Conservation (phyloP, 2,329 filamentous ascomycete genomes). For the Ascochyta fabae region DNA sequence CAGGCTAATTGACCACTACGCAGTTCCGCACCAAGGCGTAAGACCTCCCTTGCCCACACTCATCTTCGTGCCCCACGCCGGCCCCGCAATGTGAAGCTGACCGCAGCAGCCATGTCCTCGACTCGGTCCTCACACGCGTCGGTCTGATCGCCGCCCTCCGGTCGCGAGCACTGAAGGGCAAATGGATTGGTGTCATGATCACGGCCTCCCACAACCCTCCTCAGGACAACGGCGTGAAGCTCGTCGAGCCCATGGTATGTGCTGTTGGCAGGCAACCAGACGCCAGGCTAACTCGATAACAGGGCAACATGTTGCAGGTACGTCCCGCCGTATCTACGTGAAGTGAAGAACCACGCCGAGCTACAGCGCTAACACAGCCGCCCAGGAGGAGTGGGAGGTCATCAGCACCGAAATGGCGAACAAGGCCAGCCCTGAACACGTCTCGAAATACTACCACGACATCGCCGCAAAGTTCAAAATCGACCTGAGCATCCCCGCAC, state of each 20-base stretch:
- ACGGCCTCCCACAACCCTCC: conserved; percentile 71
- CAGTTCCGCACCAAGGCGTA: conserved; percentile 76
- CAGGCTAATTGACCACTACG: conserved; percentile 14
- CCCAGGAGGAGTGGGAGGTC: conserved; percentile 80
- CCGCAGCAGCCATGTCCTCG: conserved; percentile 71
- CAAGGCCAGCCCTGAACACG: conserved; percentile 73
- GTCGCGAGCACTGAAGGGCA: conserved; percentile 85
- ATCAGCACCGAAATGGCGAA: conserved; percentile 92
- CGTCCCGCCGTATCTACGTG: background rate
- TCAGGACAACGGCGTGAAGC: conserved; percentile 71
- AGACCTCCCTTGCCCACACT: conserved; percentile 35
- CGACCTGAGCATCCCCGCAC: conserved; percentile 70
- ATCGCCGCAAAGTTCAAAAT: conserved; percentile 67
- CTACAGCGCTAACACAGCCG: conserved; percentile 23
- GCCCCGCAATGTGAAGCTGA: conserved; percentile 40
- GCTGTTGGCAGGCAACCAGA: background rate
- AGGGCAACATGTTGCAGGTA: conserved; percentile 86
- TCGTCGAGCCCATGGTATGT: conserved; percentile 86
- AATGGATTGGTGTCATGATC: conserved; percentile 87
- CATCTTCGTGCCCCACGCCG: background rate
- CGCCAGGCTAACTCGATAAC: conserved; percentile 22
- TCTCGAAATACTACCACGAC: conserved; percentile 77
- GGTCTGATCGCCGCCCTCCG: conserved; percentile 87
- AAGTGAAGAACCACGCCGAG: background rate
- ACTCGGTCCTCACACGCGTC: conserved; percentile 91